Percentiles rank a stretch among this genome's conserved stretches.
phyloP scores from a whole-genome alignment of 192 early-diverging fungal genomes.

The Podila horticola region DNA sequence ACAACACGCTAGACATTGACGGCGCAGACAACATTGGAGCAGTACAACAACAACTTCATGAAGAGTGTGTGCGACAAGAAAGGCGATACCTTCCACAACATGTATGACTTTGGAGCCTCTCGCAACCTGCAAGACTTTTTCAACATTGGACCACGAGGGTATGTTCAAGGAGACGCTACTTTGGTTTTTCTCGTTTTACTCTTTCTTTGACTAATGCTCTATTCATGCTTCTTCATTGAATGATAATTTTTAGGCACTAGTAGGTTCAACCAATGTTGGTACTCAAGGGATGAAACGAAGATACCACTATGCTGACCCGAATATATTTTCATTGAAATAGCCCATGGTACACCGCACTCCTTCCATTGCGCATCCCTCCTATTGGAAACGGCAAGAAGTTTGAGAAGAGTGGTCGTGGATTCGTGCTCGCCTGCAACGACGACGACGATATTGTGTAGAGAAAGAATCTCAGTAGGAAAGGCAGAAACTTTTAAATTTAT shows the following conservation, averaged over 20 bases:
- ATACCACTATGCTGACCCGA: not conserved
- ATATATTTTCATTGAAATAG: conserved; percentile 22
- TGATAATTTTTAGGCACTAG: conserved; percentile 31
- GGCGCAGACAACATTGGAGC: conserved; percentile 66
- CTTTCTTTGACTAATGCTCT: not conserved
- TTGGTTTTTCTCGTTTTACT: not conserved
- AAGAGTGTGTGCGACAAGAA: conserved; percentile 50
- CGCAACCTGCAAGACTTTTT: conserved; percentile 59
- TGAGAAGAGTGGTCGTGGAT: conserved; percentile 33
- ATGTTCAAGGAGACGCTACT: not conserved
- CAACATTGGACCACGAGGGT: conserved; percentile 54
- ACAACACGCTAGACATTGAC: conserved; percentile 52
- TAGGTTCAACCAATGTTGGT: conserved; percentile 27
- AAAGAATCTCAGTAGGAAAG: too few relatives aligned
- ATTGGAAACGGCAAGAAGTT: conserved; percentile 52
- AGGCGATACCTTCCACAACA: conserved; percentile 49
- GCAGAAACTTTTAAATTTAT: too few relatives aligned
- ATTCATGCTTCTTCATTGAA: not conserved
- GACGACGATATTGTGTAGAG: not conserved
- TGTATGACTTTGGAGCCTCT: conserved; percentile 55
- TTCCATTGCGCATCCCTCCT: conserved; percentile 57
- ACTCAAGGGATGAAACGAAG: not conserved
- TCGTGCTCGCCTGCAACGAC: conserved; percentile 6
- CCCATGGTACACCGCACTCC: conserved; percentile 58
- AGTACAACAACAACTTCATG: conserved; percentile 63